Evolutionary conservation across 2,329 filamentous ascomycete genomes (phyloP).

Genomic region (Phaeosphaeria sp.): DNA sequence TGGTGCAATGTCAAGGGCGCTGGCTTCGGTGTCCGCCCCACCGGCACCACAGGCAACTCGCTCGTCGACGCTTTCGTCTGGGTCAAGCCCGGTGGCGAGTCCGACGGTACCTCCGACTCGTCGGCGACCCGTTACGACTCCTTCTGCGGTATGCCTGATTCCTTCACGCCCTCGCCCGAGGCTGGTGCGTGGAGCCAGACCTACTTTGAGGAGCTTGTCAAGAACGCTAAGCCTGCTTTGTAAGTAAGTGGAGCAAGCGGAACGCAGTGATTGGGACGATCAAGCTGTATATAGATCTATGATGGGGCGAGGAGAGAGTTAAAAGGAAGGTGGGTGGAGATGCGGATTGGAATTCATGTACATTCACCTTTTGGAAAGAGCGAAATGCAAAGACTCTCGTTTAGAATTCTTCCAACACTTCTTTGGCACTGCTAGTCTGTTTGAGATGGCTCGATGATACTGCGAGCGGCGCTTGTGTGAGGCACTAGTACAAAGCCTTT

Average conservation of each 20-base stretch:
- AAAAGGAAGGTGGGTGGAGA: neutral
- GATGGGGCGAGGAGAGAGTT: neutral
- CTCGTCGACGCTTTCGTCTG: constrained; percentile 72
- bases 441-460: no score
- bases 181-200: constrained; percentile 71
- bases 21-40: constrained; percentile 68
- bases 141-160: constrained; percentile 62
- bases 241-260: constrained; percentile 21
- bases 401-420: no score
- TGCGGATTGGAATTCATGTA: neutral
- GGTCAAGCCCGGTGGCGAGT: constrained; percentile 71
- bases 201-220: constrained; percentile 47
- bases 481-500: no score
- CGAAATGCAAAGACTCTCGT: neutral
- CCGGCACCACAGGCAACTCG: constrained; percentile 63
- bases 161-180: constrained; percentile 70
- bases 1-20: constrained; percentile 73
- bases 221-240: constrained; percentile 48
- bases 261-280: neutral
- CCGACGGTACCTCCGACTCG: constrained; percentile 55
- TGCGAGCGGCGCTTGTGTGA: no score
- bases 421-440: no score
- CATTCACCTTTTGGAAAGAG: neutral
- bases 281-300: neutral
- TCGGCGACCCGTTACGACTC: constrained; percentile 60